Evolutionary conservation across 148 eudicot genomes (phyloP), one percentile per base, ranked within the genome.

Genomic region (Rhododendron vialii): DNA sequence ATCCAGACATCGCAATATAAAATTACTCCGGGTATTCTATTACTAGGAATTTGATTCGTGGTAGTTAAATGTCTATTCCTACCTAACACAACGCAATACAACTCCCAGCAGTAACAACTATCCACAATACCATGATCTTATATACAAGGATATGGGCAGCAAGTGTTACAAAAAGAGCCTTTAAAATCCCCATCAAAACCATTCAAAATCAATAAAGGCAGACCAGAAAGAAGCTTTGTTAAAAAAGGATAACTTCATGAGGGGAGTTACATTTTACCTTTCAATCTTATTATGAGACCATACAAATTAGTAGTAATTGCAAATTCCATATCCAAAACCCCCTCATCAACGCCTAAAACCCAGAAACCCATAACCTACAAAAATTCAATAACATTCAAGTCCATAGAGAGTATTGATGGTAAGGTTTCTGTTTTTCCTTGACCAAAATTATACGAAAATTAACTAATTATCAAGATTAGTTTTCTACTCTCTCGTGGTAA

Each of bases 61-160:
- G 41, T 38, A 38, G 41, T 38, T 1, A 38, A 38, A 38, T 38
- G 41, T 4, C 5, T 4, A 0, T 38, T 38, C 41, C 41, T 38
- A 38, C 1, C 41, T 0, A 38, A 38, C 41, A 38, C 41, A 38
- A 38, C 41, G 41, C 41, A 38, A 38, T 38, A 38, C 41, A 38
- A 38, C 41, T 82, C 65, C 75, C 71, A 81, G 50, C 35, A 38
- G 35, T 57, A 38, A 77, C 82, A 43, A 69, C 13, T 18, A 78
- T 80, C 53, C 22, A 87, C 43, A 80, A 88, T 94, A 95, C 98
- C 95, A 91, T 33, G 91, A 84, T 79, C 90, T 90, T 83, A 89
- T 35, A 51, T 92, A 93, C 24, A 86, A 84, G 35, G 30, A 30
- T 30, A 30, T 0, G 30, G 0, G 30, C 30, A 30, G 30, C 30